phyloP scores from a whole-genome alignment of 2,329 filamentous ascomycete species.

The Calycina marina region DNA sequence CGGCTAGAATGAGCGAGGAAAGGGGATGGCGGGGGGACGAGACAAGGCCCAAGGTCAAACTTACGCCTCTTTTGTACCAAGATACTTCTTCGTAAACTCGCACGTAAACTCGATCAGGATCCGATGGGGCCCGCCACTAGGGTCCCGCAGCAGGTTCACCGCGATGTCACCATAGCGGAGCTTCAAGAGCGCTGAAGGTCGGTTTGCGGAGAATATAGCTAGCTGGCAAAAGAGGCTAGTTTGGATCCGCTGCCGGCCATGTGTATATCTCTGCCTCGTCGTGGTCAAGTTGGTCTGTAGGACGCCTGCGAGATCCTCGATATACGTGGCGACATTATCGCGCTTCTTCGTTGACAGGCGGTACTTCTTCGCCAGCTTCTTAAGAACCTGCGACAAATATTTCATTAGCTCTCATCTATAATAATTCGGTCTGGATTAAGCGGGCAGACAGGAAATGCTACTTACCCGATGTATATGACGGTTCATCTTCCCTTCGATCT shows the following conservation, averaged over 20 bases:
- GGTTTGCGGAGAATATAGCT: conserved; percentile 1
- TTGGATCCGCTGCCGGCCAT: conserved; percentile 1
- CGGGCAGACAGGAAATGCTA: conserved; percentile 3
- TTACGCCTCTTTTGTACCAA: conserved; percentile 7
- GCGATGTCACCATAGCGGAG: conserved; percentile 9
- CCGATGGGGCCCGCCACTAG: conserved; percentile 4
- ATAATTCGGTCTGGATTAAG: conserved; percentile 5
- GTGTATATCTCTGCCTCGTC: conserved; percentile 2
- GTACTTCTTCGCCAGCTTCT: conserved; percentile 6
- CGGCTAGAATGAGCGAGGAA: background rate
- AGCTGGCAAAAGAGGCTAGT: conserved; percentile 1
- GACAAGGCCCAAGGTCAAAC: too few species aligned
- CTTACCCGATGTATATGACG: conserved; percentile 10
- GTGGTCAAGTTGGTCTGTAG: conserved; percentile 3
- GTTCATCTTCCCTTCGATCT: conserved; percentile 12
- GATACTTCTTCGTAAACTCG: conserved; percentile 9
- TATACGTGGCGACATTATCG: conserved; percentile 3
- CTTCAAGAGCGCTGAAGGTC: conserved; percentile 6
- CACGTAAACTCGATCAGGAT: conserved; percentile 9
- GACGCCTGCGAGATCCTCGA: conserved; percentile 2
- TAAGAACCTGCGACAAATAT: background rate
- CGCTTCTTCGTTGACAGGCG: conserved; percentile 4
- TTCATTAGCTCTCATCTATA: conserved; percentile 1
- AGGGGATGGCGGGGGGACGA: too few species aligned
- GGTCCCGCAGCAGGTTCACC: conserved; percentile 8